Base-by-base conservation (phyloP, 164 flowering plant species). In the Malania oleifera region DNA sequence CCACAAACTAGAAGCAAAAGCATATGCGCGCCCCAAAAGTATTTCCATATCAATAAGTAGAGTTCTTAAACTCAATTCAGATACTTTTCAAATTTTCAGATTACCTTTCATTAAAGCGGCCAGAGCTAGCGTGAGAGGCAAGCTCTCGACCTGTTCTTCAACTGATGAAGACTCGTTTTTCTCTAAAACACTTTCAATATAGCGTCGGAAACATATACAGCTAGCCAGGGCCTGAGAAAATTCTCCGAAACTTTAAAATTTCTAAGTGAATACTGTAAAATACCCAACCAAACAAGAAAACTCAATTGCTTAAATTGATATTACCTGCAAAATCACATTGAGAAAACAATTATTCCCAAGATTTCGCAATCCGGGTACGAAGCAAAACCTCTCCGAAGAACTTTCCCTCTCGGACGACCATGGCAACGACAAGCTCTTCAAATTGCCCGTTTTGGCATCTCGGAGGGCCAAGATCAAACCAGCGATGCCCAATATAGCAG, bases 311-410 rank as follows among this genome's bases (percentile, higher is more conserved):
- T 1, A 40, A 62, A 35, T n/a, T 22, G 19, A 56, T 14, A 17
- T 7, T 70, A 92, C 98, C 96, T 89, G 96, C 52, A 92, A 70
- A 64, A 92, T 67, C 2, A 86, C 96, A 80, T 92, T 92, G 35
- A 92, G 63, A 59, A 89, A 92, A 65, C 98, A 92, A 70, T 89
- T 92, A 55, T 87, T 92, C 50, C 96, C 98, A 2, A 84, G 83
- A 74, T 92, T 92, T 49, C 69, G 80, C 77, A 92, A 70, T 12
- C 98, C 98, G 46, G 96, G 86, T 0, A 89, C 77, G 1, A 71
- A 65, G 51, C 22, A 53, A 31, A 43, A 22, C 48, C 71, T 65
- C 52, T 74, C 67, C 24, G 69, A 66, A 38, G 38, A 35, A 38
- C n/a, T 55, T 2, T 45, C 40, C 49, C 49, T 53, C 24, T 61